phyloP scores from a whole-genome alignment of 2,329 filamentous ascomycete genomes.

The Leptographium lundbergii region DNA sequence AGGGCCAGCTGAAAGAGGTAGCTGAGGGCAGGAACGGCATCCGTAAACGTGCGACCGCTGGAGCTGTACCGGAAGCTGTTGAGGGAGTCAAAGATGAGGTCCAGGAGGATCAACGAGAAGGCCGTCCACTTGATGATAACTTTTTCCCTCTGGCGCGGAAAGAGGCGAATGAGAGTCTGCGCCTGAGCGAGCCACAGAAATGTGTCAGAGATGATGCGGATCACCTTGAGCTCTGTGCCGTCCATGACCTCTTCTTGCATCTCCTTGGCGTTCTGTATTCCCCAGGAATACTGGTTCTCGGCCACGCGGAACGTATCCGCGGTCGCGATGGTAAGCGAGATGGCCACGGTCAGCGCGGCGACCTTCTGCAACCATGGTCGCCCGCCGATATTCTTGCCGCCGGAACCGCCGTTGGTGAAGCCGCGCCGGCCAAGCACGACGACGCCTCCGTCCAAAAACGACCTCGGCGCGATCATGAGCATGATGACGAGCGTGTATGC shows the following conservation, averaged over 20 bases:
- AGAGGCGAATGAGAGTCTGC: constrained; percentile 88
- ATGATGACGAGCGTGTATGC: constrained; percentile 89
- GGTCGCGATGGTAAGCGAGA: constrained; percentile 88
- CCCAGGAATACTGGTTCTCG: constrained; percentile 64
- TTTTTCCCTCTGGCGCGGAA: constrained; percentile 93
- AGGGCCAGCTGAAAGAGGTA: constrained; percentile 85
- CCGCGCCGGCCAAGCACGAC: constrained; percentile 71
- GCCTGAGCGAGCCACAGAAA: constrained; percentile 97
- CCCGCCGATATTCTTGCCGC: constrained; percentile 74
- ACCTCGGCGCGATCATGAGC: constrained; percentile 87
- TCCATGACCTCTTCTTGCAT: constrained; percentile 71
- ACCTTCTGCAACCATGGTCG: constrained; percentile 89
- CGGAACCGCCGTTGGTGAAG: constrained; percentile 70
- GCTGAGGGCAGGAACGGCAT: constrained; percentile 80
- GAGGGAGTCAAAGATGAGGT: constrained; percentile 80
- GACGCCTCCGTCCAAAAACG: constrained; percentile 76
- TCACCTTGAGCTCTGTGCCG: constrained; percentile 75
- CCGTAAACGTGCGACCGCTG: constrained; percentile 56
- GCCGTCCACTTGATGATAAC: constrained; percentile 98
- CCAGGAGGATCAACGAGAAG: constrained; percentile 81
- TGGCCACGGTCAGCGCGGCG: constrained; percentile 57
- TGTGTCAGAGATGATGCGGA: constrained; percentile 85
- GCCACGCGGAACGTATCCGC: constrained; percentile 82
- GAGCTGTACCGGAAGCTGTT: constrained; percentile 63
- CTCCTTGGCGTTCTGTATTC: constrained; percentile 65